Conservation (phyloP, 805 yeast genomes). For the Saccharomycopsis amapae region DNA sequence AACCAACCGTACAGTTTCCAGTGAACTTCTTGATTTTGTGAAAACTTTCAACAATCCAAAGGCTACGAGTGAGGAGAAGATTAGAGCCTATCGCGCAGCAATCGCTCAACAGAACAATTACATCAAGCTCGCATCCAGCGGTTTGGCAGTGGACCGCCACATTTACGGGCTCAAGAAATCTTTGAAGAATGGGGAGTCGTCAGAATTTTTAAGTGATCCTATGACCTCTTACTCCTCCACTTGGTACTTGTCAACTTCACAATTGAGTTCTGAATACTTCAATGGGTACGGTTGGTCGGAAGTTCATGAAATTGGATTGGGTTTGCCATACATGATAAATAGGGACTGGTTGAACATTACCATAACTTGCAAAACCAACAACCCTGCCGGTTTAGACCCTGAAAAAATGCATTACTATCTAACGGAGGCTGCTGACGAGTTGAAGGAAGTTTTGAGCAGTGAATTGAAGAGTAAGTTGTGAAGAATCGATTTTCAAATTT, state of each 20-base stretch:
- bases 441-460: conserved; percentile 50
- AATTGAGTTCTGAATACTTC: conserved; percentile 74
- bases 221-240: conserved; percentile 66
- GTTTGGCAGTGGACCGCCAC: conserved; percentile 90
- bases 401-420: conserved; percentile 59
- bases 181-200: conserved; percentile 51
- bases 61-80: conserved; percentile 40
- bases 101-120: conserved; percentile 66
- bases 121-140: conserved; percentile 71
- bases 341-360: conserved; percentile 80
- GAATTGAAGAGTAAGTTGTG: conserved; percentile 13
- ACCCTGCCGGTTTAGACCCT: conserved; percentile 48
- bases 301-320: conserved; percentile 89
- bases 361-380: conserved; percentile 64
- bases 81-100: conserved; percentile 65
- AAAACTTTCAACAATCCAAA: conserved; percentile 59
- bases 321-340: conserved; percentile 89
- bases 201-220: conserved; percentile 69
- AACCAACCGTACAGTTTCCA: conserved; percentile 79
- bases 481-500: too few relatives aligned
- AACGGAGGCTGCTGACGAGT: conserved; percentile 72
- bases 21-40: conserved; percentile 63
- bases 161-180: conserved; percentile 79
- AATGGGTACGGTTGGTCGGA: conserved; percentile 96
- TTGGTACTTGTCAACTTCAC: conserved; percentile 88